Evolutionary conservation across 495 filamentous ascomycete genomes (phyloP), one percentile per base, ranked within the genome.

Genomic region (Penicillium angulare): DNA sequence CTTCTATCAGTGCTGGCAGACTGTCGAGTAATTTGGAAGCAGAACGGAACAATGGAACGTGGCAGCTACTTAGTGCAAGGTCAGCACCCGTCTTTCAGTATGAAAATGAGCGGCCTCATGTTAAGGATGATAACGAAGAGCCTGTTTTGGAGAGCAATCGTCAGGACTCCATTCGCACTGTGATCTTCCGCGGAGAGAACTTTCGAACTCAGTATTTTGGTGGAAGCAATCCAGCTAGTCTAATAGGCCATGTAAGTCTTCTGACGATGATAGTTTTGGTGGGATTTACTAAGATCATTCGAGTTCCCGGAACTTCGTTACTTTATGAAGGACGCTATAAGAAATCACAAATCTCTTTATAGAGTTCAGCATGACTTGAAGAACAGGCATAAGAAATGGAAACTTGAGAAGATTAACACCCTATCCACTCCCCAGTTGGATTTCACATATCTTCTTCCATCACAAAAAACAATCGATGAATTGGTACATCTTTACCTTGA

Each of bases 171-270:
- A 23, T 23, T n/a, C 31, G 20, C 27, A 45, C 48, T 3, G 63
- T 67, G 26, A 66, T 73, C 29, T 72, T 74, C 18, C 57, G 69
- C 44, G 71, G 73, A 6, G 64, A 68, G 47, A 55, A 64, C 20
- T 76, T 71, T 54, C 68, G 65, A 53, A 76, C 69, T 3, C 64
- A 72, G 24, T 76, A 72, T 47, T 71, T 72, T 34, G 73, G 73
- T n/a, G 57, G 69, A 4, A 76, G 66, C 43, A 67, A 72, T 52
- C 49, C 67, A 1, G 56, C 61, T 15, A 69, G 62, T 50, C 52
- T 65, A 20, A 54, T 76, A n/a, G 55, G 55, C 13, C 63, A 74
- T 51, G 71, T 76, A 67, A 41, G 57, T 21, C 2, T 7, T 27
- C 7, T 43, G 23, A 9, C 0, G 7, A 7, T 26, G 4, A 0